A percentile compares a stretch with the other conserved stretches of the same genome.
These are phyloP conservation scores for Podaxis sp. DNA, from an alignment of 768 basidiomycete species.

Conservation along the genomic window DNA sequence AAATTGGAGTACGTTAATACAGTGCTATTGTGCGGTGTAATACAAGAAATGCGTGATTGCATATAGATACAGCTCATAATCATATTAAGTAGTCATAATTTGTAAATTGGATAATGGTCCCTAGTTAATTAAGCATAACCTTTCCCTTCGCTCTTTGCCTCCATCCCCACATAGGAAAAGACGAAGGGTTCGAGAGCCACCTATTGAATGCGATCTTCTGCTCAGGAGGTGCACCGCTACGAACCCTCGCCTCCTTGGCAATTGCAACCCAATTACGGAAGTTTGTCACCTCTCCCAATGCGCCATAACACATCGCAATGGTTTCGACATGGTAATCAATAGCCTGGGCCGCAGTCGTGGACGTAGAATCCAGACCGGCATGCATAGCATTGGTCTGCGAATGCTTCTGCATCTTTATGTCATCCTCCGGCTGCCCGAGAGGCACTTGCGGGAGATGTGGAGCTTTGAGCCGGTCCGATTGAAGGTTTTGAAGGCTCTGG, in stretches of 20 bases:
- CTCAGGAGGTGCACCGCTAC: constrained; percentile 14
- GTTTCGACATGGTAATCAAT: constrained; percentile 30
- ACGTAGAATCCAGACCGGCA: neutral
- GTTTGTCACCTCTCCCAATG: constrained; percentile 31
- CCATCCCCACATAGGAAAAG: constrained; percentile 38
- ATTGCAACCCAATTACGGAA: constrained; percentile 33
- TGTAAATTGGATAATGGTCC: neutral
- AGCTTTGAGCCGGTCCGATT: neutral
- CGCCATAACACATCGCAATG: constrained; percentile 42
- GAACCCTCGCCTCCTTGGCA: constrained; percentile 26
- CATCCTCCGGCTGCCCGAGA: neutral
- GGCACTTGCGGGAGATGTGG: neutral
- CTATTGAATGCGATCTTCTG: constrained; percentile 28
- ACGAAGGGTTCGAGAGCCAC: constrained; percentile 33
- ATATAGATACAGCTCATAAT: neutral
- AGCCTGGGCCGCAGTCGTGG: neutral
- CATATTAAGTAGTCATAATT: neutral
- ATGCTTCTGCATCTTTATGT: neutral
- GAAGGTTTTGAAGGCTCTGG: constrained; percentile 37
- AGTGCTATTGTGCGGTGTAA: neutral
- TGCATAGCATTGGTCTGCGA: neutral
- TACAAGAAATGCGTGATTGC: neutral
- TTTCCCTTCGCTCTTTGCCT: constrained; percentile 16
- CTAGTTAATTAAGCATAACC: neutral
- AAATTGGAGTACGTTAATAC: no score